Conservation (phyloP, 176 grass and related monocot genomes). For the Miscanthus lutarioriparius region DNA sequence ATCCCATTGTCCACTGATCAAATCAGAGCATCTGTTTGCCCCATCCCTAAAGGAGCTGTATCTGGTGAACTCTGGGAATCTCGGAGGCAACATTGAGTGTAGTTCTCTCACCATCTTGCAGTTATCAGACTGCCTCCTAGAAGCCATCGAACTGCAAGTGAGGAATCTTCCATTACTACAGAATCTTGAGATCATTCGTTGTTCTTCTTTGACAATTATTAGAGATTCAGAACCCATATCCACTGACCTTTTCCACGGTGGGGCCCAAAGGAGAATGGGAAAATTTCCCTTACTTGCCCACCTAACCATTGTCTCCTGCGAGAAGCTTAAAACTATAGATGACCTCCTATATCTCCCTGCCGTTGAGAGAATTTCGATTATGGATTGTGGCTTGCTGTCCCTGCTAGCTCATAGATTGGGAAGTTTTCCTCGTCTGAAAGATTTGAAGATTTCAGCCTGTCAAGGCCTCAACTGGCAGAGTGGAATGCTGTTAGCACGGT, state of each 20-base stretch:
- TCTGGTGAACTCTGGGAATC: background rate
- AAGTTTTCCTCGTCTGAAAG: too few species aligned
- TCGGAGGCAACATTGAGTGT: background rate
- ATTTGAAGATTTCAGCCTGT: too few species aligned
- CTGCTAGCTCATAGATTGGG: too few species aligned
- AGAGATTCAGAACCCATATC: too few species aligned
- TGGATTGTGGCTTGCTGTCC: too few species aligned
- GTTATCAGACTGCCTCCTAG: background rate
- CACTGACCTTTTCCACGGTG: background rate
- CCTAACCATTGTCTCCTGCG: too few species aligned
- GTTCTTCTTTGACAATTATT: background rate
- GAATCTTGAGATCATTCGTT: background rate
- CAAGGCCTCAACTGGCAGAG: too few species aligned
- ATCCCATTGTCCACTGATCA: background rate
- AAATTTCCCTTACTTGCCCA: background rate
- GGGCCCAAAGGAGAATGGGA: background rate
- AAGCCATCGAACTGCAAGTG: background rate
- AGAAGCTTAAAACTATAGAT: too few species aligned
- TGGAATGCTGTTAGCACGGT: too few species aligned
- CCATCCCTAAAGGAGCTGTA: background rate
- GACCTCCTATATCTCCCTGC: too few species aligned
- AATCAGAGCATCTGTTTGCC: background rate
- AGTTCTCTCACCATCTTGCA: background rate
- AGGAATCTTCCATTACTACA: background rate
- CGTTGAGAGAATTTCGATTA: too few species aligned